Base-by-base conservation (phyloP, 805 yeast species). In the Brettanomyces nanus region DNA sequence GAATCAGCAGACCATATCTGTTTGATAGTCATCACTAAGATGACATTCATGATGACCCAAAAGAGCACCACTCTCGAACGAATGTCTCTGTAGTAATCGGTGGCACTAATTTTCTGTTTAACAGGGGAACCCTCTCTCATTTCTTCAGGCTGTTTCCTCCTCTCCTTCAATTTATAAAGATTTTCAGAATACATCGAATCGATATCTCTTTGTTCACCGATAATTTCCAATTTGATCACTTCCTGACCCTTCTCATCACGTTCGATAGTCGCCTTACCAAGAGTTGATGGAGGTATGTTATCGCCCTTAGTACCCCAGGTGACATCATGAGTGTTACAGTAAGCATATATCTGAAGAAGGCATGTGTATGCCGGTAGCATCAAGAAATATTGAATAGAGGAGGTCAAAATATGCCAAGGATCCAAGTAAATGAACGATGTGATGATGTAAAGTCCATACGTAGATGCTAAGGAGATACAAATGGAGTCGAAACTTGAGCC, bases 241-340 rank as follows among this genome's bases (percentile, higher is more conserved):
- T 84, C 89, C 44, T 79, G 81, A 37, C 95, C 95, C 41, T 81
- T 73, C 38, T 82, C 92, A 43, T 80, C 80, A 53, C 83, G 80
- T 35, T 75, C 80, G 44, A 85, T 82, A 22, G 84, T 83, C 35
- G 95, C 95, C 32, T 84, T 80, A 34, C 95, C 89, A 27, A 80
- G 66, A 43, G 75, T 81, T 45, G 75, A 75, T 15, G 76, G 73
- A 33, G 77, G 81, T 43, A 73, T 75, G 45, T 80, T 83, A 43
- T 89, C 96, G 48, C 98, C 98, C 58, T 90, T 90, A 2, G 98
- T 90, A 62, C 98, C 98, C 98, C 98, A 90, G 0, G 96, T 84
- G 36, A 92, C 95, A 67, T 90, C 98, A 62, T 90, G 97, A 3
- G 97, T 90, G 59, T 90, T 90, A 66, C 98, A 90, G 62, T 90